These are phyloP conservation scores for Pestalotiopsis sp. DNA, from an alignment of 2,329 filamentous ascomycete genomes.

Conservation along the genomic window DNA sequence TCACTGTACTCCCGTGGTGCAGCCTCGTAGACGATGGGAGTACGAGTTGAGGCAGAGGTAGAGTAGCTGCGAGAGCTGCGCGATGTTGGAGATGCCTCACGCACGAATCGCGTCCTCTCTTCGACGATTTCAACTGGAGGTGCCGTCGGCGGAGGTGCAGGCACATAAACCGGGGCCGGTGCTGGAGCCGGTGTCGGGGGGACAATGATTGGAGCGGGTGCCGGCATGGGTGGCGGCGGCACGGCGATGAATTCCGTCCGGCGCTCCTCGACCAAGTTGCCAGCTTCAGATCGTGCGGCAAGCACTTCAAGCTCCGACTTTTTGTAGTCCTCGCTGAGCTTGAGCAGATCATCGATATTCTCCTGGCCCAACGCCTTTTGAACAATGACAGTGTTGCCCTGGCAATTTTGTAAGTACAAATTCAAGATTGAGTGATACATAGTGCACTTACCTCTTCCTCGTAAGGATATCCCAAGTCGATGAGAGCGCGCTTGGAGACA, in stretches of 20 bases:
- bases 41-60: slow-evolving; percentile 38
- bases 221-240: slow-evolving; percentile 34
- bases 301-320: slow-evolving; percentile 51
- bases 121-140: slow-evolving; percentile 15
- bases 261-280: slow-evolving; percentile 52
- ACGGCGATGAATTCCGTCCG: slow-evolving; percentile 44
- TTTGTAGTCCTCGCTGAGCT: slow-evolving; percentile 77
- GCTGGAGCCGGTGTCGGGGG: slow-evolving; percentile 6
- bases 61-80: slow-evolving; percentile 37
- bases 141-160: slow-evolving; percentile 19
- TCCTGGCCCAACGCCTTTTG: slow-evolving; percentile 84
- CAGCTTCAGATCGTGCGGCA: slow-evolving; percentile 49
- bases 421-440: slow-evolving; percentile 4
- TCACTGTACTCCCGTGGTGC: slow-evolving; percentile 37
- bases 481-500: slow-evolving; percentile 78
- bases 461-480: slow-evolving; percentile 84
- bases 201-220: slow-evolving; percentile 23
- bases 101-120: slow-evolving; percentile 46
- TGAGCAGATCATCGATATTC: slow-evolving; percentile 89
- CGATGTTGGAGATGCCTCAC: slow-evolving; percentile 50
- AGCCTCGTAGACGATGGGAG: slow-evolving; percentile 45
- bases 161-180: slow-evolving; percentile 19
- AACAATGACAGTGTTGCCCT: slow-evolving; percentile 82
- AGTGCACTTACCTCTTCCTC: slow-evolving; percentile 72
- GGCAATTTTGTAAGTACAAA: not conserved